phyloP scores from a whole-genome alignment of 768 basidiomycete genomes.

The Tylopilus rubrobrunneus region DNA sequence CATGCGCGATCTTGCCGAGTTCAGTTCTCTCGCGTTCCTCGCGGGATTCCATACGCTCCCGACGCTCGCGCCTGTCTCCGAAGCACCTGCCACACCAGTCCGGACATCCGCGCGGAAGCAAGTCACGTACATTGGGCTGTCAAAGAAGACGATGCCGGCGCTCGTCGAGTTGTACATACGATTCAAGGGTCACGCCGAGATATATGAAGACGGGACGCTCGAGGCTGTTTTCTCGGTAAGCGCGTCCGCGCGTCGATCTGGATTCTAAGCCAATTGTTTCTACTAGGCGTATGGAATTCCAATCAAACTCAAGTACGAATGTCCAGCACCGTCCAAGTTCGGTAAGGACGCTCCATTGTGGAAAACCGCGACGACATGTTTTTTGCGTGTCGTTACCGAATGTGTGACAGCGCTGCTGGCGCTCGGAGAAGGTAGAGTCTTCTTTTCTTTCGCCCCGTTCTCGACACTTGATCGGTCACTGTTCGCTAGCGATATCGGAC shows the following conservation, averaged over 20 bases:
- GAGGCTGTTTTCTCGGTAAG: constrained; percentile 78
- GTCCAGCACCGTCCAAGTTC: constrained; percentile 83
- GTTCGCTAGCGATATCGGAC: constrained; percentile 47
- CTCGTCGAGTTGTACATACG: constrained; percentile 72
- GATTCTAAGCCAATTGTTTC: neutral
- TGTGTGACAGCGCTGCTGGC: constrained; percentile 49
- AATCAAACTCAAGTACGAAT: constrained; percentile 92
- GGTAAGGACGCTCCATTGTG: constrained; percentile 87
- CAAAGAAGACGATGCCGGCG: constrained; percentile 83
- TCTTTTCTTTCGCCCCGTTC: neutral
- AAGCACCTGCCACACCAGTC: constrained; percentile 9
- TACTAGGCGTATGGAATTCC: constrained; percentile 82
- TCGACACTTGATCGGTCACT: neutral
- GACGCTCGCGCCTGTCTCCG: neutral
- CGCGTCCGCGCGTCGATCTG: neutral
- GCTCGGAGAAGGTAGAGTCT: constrained; percentile 45
- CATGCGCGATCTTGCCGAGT: constrained; percentile 82
- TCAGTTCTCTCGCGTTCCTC: constrained; percentile 80
- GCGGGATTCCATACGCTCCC: constrained; percentile 63
- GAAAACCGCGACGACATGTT: constrained; percentile 89
- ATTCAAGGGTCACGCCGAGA: constrained; percentile 54
- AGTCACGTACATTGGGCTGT: constrained; percentile 85
- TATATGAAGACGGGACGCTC: constrained; percentile 80
- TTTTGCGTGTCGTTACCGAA: constrained; percentile 70
- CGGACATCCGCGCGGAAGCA: constrained; percentile 54